phyloP scores from a whole-genome alignment of 2,329 filamentous ascomycete species.

The Diaporthe sp. region DNA sequence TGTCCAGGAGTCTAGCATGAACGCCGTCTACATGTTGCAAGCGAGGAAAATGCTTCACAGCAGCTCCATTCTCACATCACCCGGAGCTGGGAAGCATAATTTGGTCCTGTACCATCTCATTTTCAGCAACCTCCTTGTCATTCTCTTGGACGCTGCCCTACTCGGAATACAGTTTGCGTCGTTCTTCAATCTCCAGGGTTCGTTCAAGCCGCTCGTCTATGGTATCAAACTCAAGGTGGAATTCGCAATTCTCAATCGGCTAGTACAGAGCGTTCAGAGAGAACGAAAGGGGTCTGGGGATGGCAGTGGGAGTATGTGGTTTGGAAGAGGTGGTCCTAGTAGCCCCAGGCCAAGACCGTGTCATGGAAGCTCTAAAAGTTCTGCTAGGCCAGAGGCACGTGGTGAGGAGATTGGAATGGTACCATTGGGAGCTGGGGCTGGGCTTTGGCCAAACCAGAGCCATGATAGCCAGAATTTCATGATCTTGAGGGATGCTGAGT shows the following conservation, averaged over 20 bases:
- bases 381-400: neutral
- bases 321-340: neutral
- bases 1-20: neutral
- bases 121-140: neutral
- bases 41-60: neutral
- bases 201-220: neutral
- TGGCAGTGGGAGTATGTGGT: neutral
- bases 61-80: neutral
- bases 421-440: neutral
- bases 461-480: neutral
- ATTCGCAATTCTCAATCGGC: neutral
- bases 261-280: neutral
- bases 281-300: neutral
- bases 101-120: neutral
- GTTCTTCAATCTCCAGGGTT: neutral
- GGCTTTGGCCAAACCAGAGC: neutral
- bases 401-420: neutral
- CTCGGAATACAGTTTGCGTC: neutral
- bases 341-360: neutral
- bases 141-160: neutral
- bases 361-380: neutral
- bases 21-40: neutral
- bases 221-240: constrained; percentile 1
- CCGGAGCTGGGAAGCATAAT: neutral
- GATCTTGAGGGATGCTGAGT: neutral